Evolutionary conservation across 331 rosid species (phyloP), one percentile per base, ranked within the genome.

Genomic region (Quercus lobata): DNA sequence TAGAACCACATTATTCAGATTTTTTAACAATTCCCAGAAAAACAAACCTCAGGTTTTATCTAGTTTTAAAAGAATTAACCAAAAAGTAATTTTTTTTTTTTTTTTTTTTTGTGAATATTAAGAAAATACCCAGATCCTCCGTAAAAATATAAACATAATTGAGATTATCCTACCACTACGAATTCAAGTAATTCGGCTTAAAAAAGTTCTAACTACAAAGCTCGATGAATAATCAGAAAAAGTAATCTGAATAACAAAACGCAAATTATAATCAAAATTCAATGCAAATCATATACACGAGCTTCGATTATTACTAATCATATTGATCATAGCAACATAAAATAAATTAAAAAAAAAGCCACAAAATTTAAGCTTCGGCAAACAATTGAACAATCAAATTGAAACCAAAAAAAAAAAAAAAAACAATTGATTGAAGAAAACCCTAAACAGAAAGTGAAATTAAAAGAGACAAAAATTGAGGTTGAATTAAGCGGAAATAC

Each of bases 401-500:
- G 25, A 4, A 4, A 6, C 2, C 0, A 8, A n/a, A 34, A 19
- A 24, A 34, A 18, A 22, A 22, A 18, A 5, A 18, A 2, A 49
- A 68, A n/a, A 4, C 2, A 15, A 22, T 4, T 34, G 72, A 69
- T 24, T 7, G 6, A 75, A 41, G 56, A 57, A 58, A 75, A 70
- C 17, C 71, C 58, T 54, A 70, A 76, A 17, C 27, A 4, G 0
- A 49, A 24, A 57, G 54, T 2, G 70, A 63, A 16, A 27, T 19
- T 6, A 81, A 30, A 68, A 22, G 21, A 44, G 52, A 30, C 15
- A 44, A 16, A 54, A 14, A 30, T 30, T n/a, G 29, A 61, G 32
- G 27, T n/a, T 80, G 65, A 32, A 1, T 32, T 21, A 32, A 35
- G 46, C 29, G 35, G 41, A 32, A 30, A 53, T 88, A 88, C 91